A percentile compares a stretch with the other conserved stretches of the same genome.
These are phyloP conservation scores for Venturiaceae sp. DNA, from an alignment of 2,329 filamentous ascomycete species.

Conservation along the genomic window DNA sequence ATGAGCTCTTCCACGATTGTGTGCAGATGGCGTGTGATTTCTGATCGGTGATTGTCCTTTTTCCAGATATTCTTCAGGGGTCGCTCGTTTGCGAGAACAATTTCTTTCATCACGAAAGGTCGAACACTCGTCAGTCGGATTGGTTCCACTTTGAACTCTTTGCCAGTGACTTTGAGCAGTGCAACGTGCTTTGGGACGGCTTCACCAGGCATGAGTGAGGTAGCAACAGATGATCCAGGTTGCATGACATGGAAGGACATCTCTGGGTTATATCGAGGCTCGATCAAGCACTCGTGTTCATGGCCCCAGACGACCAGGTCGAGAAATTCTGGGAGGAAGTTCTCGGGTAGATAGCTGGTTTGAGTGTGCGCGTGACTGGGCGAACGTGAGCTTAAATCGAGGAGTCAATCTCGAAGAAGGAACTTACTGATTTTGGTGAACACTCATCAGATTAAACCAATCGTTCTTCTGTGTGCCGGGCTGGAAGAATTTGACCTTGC, in stretches of 20 bases:
- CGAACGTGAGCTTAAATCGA: slow-evolving; percentile 4
- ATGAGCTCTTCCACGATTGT: slow-evolving; percentile 79
- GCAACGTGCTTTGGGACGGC: slow-evolving; percentile 86
- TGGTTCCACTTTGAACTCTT: slow-evolving; percentile 68
- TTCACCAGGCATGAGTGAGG: slow-evolving; percentile 82
- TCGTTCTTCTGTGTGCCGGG: slow-evolving; percentile 71
- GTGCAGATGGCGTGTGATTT: slow-evolving; percentile 69
- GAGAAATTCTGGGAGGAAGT: slow-evolving; percentile 82
- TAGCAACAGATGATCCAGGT: slow-evolving; percentile 91
- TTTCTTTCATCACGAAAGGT: slow-evolving; percentile 80
- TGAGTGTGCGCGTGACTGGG: slow-evolving; percentile 67
- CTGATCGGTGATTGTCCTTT: slow-evolving; percentile 71
- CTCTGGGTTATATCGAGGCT: slow-evolving; percentile 73
- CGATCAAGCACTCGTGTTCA: slow-evolving; percentile 91
- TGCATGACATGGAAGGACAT: slow-evolving; percentile 95
- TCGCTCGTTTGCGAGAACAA: slow-evolving; percentile 65
- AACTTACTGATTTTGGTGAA: slow-evolving; percentile 79
- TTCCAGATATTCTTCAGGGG: slow-evolving; percentile 69
- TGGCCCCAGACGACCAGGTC: slow-evolving; percentile 95
- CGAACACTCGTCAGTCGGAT: slow-evolving; percentile 80
- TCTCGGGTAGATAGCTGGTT: slow-evolving; percentile 90
- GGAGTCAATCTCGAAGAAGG: background rate
- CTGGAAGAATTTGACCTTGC: slow-evolving; percentile 87
- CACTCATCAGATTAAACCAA: slow-evolving; percentile 93
- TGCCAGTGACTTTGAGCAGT: slow-evolving; percentile 74